Base-by-base conservation (phyloP, 2,329 filamentous ascomycete genomes). In the Akanthomyces muscarius region DNA sequence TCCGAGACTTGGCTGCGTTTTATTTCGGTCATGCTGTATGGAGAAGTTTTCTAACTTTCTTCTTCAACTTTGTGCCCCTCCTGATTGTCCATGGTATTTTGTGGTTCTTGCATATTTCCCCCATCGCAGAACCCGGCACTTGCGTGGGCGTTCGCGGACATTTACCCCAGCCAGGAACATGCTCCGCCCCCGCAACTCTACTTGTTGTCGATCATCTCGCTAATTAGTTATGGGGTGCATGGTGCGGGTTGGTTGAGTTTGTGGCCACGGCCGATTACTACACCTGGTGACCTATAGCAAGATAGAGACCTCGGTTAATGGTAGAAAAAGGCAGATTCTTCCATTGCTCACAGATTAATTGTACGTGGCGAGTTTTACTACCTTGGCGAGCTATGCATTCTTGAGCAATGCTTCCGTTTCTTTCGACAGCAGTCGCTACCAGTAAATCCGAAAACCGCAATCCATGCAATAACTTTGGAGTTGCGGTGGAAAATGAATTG, bases 141-240 rank as follows among this genome's bases (percentile, higher is more conserved):
- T 45, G 30, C 21, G 11, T n/a, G 7, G 55, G 13, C 41, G 18
- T 47, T 38, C 8, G 33, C 59, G 59, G 59, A 47, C 59, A 16
- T 54, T 54, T 61, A 61, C 41, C 59, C 59, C 59, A 54, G 59
- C 41, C 58, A 54, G 58, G 58, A 54, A 47, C 58, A 33, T 38
- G 25, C 58, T 61, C 58, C 58, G 58, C 28, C 48, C 58, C 50
- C 58, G 16, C 50, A 61, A 36, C 45, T 25, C 8, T 11, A 11
- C 28, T 21, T 61, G 5, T n/a, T 54, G 58, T 52, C 59, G 59
- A 61, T 61, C 59, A 45, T 30, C 36, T 36, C 13, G 47, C 7
- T 38, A 55, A 30, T 10, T 38, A 55, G 18, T 10, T 23, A 41
- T 50, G 56, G 56, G 56, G 56, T 50, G 16, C 44, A 38, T 23